These are phyloP conservation scores for Ailanthus altissimus DNA, from an alignment of 345 rosid species.

Conservation along the genomic window DNA sequence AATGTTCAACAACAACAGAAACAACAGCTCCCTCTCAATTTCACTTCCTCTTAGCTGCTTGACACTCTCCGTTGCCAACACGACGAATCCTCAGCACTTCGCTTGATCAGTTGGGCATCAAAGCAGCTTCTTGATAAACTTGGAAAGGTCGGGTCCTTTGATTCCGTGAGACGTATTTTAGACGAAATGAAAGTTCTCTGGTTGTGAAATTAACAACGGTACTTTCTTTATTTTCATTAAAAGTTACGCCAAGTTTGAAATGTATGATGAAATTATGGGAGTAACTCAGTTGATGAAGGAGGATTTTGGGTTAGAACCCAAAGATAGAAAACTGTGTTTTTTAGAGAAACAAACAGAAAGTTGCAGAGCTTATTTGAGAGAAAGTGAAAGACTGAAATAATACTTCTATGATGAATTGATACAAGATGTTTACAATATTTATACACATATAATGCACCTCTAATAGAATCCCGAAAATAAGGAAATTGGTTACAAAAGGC, in stretches of 20 bases:
- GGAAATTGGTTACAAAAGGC: too few relatives aligned
- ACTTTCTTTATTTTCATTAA: slow-evolving; percentile 57
- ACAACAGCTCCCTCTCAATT: slow-evolving; percentile 42
- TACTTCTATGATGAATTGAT: too few relatives aligned
- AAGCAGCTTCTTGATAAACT: slow-evolving; percentile 70
- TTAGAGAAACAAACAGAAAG: too few relatives aligned
- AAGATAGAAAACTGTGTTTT: too few relatives aligned
- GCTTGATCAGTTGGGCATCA: slow-evolving; percentile 66
- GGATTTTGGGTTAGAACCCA: slow-evolving; percentile 55
- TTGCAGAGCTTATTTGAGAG: too few relatives aligned
- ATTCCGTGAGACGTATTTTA: slow-evolving; percentile 57
- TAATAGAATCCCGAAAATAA: too few relatives aligned
- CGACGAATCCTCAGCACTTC: slow-evolving; percentile 70
- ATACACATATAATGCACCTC: too few relatives aligned
- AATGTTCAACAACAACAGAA: slow-evolving; percentile 15
- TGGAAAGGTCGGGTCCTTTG: slow-evolving; percentile 66
- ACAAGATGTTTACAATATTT: too few relatives aligned
- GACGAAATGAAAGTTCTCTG: slow-evolving; percentile 51
- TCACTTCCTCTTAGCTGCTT: slow-evolving; percentile 71
- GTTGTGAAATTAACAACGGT: slow-evolving; percentile 45
- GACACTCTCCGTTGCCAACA: slow-evolving; percentile 69
- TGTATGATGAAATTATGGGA: slow-evolving; percentile 54
- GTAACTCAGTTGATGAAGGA: slow-evolving; percentile 57
- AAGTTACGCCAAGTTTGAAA: slow-evolving; percentile 59
- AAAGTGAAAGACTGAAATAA: too few relatives aligned